These are phyloP conservation scores for Avena insularis DNA, from an alignment of 176 grass and related monocot genomes.

Conservation along the genomic window DNA sequence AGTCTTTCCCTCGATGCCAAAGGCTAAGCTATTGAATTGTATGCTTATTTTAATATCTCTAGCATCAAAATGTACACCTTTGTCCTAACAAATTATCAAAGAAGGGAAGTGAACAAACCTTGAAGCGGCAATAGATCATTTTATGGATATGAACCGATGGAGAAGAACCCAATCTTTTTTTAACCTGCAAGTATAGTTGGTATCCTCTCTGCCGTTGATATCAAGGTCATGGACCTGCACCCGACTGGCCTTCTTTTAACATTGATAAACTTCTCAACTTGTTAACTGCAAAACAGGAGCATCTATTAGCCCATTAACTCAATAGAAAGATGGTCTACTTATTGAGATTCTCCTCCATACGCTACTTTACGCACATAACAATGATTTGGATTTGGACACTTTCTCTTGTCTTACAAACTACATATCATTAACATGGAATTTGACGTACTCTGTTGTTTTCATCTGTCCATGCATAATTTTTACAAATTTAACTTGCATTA, in stretches of 20 bases:
- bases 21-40: not conserved
- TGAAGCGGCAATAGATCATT: not conserved
- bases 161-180: not conserved
- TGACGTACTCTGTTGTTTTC: not conserved
- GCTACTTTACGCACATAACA: not conserved
- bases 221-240: too few species aligned
- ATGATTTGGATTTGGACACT: not conserved
- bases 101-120: not conserved
- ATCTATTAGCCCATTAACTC: not conserved
- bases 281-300: not conserved
- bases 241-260: not conserved
- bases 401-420: not conserved
- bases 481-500: not conserved
- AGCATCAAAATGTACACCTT: not conserved
- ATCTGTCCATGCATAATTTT: not conserved
- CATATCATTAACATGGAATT: not conserved
- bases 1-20: not conserved
- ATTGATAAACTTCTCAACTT: not conserved
- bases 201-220: not conserved
- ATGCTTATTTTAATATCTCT: not conserved
- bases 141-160: not conserved
- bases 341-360: not conserved
- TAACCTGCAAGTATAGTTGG: not conserved
- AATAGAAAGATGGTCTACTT: not conserved
- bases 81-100: not conserved